phyloP scores from a whole-genome alignment of 768 basidiomycete genomes.

The Kondoa malvinella region DNA sequence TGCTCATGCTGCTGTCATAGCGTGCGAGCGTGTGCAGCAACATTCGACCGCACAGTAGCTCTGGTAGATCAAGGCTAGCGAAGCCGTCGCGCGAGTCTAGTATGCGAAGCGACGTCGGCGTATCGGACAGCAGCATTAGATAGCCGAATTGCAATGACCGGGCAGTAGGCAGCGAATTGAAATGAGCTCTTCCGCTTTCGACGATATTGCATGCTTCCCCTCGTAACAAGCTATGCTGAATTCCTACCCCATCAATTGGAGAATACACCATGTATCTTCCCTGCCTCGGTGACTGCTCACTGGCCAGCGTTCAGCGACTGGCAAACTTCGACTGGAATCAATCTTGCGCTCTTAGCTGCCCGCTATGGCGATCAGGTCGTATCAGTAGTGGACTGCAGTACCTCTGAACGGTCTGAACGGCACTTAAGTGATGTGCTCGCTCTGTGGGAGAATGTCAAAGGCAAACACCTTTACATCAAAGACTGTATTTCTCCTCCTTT shows the following conservation, averaged over 20 bases:
- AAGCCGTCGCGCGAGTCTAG: too few relatives aligned
- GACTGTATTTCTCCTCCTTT: background rate
- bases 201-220: background rate
- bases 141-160: too few relatives aligned
- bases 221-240: background rate
- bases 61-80: too few relatives aligned
- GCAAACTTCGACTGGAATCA: background rate
- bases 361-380: constrained; percentile 3
- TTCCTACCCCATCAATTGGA: background rate
- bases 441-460: background rate
- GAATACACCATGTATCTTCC: background rate
- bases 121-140: too few relatives aligned
- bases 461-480: background rate
- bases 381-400: background rate
- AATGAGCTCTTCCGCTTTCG: background rate
- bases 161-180: too few relatives aligned
- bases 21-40: too few relatives aligned
- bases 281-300: background rate
- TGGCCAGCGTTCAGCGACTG: background rate
- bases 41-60: too few relatives aligned
- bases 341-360: background rate
- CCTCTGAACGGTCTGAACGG: background rate
- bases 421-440: background rate
- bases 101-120: too few relatives aligned
- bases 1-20: too few relatives aligned